Base-by-base conservation (phyloP, 352 stramenopile species). In the Globisporangium barbulae region DNA sequence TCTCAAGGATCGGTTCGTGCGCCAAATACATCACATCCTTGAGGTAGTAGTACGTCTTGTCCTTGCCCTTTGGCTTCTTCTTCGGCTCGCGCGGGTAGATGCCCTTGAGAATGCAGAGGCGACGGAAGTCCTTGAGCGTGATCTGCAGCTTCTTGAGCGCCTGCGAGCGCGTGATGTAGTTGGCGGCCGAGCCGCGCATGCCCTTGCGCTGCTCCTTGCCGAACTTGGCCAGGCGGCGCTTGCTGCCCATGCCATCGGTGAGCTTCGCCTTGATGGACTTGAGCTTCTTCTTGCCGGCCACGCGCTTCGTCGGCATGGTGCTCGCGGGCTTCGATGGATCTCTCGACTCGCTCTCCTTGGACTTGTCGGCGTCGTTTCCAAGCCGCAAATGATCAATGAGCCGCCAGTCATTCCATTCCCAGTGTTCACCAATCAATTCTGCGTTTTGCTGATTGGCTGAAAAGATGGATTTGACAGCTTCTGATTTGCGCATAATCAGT, bases 31-130 rank as follows among this genome's bases (percentile, higher is more conserved):
- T 90, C 52, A 99, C 89, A 78, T 99, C 98, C 78, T 99, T 99
- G 59, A 99, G 85, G 78, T 99, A 98, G 79, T 99, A 99, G 75
- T 99, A 99, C 35, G 96, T 97, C 83, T 99, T 98, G 61, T 98
- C 94, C 69, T 98, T 98, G 65, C 96, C 97, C 59, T 89, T 91
- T 3, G 78, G 75, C 64, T 98, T 96, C 72, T 98, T 98, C 65
- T 96, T 93, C 21, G 97, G 97, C 65, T 99, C 94, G 55, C 98
- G 85, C 22, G 98, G 98, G 82, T 99, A 99, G 42, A 99, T 97
- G 44, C 98, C 98, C 79, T 99, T 99, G 47, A 99, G 82, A 72
- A 99, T 99, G 74, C 97, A 99, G 1, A 99, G 79, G 5, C 97
- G 89, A 41, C 96, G 89, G 83, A 99, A 99, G 68, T 99, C 97